Base-by-base conservation (phyloP, 2,329 filamentous ascomycete species). In the Colletotrichum sp. region DNA sequence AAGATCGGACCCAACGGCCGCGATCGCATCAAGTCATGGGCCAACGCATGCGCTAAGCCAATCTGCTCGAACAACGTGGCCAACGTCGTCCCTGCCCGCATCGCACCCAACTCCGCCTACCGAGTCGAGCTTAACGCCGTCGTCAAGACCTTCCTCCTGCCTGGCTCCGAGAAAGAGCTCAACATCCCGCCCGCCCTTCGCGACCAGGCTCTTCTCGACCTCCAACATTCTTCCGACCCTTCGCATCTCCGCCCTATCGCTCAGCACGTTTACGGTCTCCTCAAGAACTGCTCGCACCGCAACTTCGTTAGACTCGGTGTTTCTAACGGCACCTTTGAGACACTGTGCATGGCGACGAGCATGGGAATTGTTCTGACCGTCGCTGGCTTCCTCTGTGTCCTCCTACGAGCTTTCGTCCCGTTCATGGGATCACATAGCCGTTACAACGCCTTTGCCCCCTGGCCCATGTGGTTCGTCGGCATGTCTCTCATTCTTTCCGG, bases 281-380 rank as follows among this genome's bases (percentile, higher is more conserved):
- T 89, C 22, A 85, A 84, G 74, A 87, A 86, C 80, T 88, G 87
- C 82, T 89, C 87, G 25, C 84, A 88, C 78, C 84, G 88, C 70
- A 86, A 88, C 80, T 88, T 91, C 78, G 83, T 90, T 61, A 87
- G 89, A 52, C 84, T 91, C 8, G 90, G 89, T 75, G 87, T 90
- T 39, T 88, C 86, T 79, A 90, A 88, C 79, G 87, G 87, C 48
- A 88, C 87, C 4, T 86, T 87, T 68, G 87, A 88, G 80, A 88
- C 87, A 3, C 78, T 88, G 13, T 89, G 87, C 81, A 84, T 87
- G 34, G 86, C 87, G 3, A 88, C 86, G 2, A 79, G 82, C 2
- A 80, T 88, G 9, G 87, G 87, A 8, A 85, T 88, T 36, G 80
- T 81, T n/a, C 82, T 85, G 28, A 86, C 86, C 6, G 5, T 83